Conservation (phyloP, 352 stramenopile genomes). For the Globisporangium nunn region DNA sequence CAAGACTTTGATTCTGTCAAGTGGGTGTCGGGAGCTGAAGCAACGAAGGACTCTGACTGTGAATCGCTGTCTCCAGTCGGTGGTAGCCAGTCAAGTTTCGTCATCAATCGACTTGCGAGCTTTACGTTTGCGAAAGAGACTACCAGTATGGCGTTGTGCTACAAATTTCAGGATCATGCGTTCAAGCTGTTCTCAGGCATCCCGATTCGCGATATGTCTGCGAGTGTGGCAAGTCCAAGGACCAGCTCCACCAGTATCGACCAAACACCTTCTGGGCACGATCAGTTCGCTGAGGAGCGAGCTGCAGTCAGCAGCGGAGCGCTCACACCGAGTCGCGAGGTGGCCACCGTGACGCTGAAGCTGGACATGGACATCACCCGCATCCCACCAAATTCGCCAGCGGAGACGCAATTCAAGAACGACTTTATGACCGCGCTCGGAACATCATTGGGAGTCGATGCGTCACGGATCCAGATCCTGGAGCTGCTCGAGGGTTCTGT, state of each 20-base stretch:
- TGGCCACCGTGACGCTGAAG: constrained; percentile 40
- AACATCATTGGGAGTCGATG: constrained; percentile 34
- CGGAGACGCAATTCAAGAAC: constrained; percentile 43
- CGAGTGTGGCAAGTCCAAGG: constrained; percentile 1
- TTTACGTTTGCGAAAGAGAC: constrained; percentile 41
- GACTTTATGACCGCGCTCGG: constrained; percentile 29
- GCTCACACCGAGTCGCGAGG: constrained; percentile 34
- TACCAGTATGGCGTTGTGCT: constrained; percentile 40
- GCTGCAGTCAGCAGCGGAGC: constrained; percentile 19
- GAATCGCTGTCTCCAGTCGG: constrained; percentile 27
- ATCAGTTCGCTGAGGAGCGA: constrained; percentile 25
- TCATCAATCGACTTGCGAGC: constrained; percentile 31
- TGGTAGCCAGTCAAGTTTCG: constrained; percentile 22
- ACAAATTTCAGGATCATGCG: constrained; percentile 40
- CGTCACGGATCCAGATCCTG: constrained; percentile 43
- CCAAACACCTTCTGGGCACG: constrained; percentile 3
- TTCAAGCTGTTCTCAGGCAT: constrained; percentile 50
- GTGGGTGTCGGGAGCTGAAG: constrained; percentile 29
- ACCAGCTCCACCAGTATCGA: constrained; percentile 4
- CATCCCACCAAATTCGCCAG: constrained; percentile 36
- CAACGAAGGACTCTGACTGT: constrained; percentile 30
- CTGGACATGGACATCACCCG: constrained; percentile 58
- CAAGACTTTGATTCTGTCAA: constrained; percentile 61
- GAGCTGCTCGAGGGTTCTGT: constrained; percentile 47
- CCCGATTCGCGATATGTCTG: constrained; percentile 27